Evolutionary conservation across 495 filamentous ascomycete genomes (phyloP).

Genomic region (Penicillium nucicola): DNA sequence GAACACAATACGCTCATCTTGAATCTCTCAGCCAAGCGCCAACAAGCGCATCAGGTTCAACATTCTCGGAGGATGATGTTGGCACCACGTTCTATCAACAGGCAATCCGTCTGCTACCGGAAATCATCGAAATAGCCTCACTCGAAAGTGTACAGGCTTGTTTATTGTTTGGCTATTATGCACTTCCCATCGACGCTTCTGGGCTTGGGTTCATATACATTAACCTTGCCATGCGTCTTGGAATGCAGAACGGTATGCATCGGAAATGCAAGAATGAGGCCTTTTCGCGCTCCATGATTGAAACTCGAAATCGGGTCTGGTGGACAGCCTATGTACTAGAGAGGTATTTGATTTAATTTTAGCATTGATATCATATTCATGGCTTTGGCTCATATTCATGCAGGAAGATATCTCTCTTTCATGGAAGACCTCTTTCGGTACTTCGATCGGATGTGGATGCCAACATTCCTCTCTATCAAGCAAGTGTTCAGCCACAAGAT

Average conservation of each 20-base stretch:
- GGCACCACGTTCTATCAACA: slow-evolving; percentile 37
- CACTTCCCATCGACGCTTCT: slow-evolving; percentile 35
- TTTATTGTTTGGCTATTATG: slow-evolving; percentile 33
- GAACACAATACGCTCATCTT: slow-evolving; percentile 43
- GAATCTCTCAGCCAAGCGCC: slow-evolving; percentile 14
- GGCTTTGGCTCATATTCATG: slow-evolving; percentile 1
- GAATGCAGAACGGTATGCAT: slow-evolving; percentile 45
- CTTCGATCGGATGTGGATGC: slow-evolving; percentile 29
- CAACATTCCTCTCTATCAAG: slow-evolving; percentile 21
- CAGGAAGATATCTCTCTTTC: slow-evolving; percentile 28
- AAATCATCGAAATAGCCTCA: slow-evolving; percentile 39
- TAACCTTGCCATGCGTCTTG: slow-evolving; percentile 31
- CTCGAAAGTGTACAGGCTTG: slow-evolving; percentile 41
- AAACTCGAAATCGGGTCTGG: slow-evolving; percentile 37
- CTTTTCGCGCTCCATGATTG: slow-evolving; percentile 23
- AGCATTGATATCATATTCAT: too few species aligned
- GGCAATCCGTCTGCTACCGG: slow-evolving; percentile 35
- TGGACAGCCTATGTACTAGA: slow-evolving; percentile 39
- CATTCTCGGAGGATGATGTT: slow-evolving; percentile 37
- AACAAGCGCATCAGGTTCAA: background rate
- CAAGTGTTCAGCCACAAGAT: background rate
- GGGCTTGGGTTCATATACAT: slow-evolving; percentile 39
- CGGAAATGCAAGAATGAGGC: slow-evolving; percentile 26
- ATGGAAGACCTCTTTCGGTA: slow-evolving; percentile 38
- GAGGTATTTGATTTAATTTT: too few species aligned